A percentile compares a stretch with the other conserved stretches of the same genome.
Evolutionary conservation across 495 filamentous ascomycete species (phyloP).

Genomic region (Neurospora sp.): DNA sequence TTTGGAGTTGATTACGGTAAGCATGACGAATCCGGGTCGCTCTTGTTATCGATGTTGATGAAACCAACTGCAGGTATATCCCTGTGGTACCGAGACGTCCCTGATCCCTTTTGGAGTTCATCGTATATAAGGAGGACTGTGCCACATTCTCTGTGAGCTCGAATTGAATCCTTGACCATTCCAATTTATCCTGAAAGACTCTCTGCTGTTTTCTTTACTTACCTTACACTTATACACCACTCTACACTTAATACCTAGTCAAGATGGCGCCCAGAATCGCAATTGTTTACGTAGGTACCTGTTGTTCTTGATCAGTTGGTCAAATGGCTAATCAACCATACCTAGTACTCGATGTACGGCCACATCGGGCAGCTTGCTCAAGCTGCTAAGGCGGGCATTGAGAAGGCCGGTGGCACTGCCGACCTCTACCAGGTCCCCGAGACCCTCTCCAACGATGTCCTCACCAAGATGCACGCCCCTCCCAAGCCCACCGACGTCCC

Average conservation of each 20-base stretch:
- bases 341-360: conserved; percentile 85
- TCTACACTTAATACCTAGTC: conserved; percentile 17
- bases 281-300: conserved; percentile 67
- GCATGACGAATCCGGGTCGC: background rate
- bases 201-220: background rate
- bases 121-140: background rate
- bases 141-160: background rate
- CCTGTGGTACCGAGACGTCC: background rate
- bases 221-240: background rate
- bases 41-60: background rate
- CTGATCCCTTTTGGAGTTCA: background rate
- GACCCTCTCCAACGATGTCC: conserved; percentile 74
- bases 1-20: background rate
- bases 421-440: conserved; percentile 82
- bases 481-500: conserved; percentile 60
- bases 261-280: conserved; percentile 88
- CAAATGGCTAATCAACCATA: conserved; percentile 30
- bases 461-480: conserved; percentile 77
- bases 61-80: background rate
- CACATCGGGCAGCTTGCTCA: conserved; percentile 78
- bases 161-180: background rate
- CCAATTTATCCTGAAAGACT: background rate
- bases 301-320: conserved; percentile 2
- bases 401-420: conserved; percentile 70
- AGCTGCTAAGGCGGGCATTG: conserved; percentile 83